phyloP scores from a whole-genome alignment of 129 eudicot genomes.

The Saposhnikovia divaricata region DNA sequence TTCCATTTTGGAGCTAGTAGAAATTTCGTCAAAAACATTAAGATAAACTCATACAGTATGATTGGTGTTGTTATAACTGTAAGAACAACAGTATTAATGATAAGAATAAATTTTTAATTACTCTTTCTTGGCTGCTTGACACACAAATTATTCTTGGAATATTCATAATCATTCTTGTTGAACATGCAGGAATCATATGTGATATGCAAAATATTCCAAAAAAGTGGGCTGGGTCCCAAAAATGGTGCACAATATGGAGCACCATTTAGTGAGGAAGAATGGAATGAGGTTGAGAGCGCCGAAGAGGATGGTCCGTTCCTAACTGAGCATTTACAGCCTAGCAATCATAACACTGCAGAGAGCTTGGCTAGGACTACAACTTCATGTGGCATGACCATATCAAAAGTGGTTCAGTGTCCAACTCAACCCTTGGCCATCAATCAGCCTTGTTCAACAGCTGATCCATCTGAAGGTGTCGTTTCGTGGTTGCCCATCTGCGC shows the following conservation, averaged over 20 bases:
- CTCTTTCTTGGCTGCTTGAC: neutral
- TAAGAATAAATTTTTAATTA: no score
- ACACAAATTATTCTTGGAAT: neutral
- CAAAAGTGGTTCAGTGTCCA: neutral
- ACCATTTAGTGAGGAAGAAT: conserved; percentile 65
- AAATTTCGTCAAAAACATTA: neutral
- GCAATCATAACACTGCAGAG: neutral
- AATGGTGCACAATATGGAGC: conserved; percentile 79
- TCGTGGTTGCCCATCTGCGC: neutral
- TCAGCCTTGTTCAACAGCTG: neutral
- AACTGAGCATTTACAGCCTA: neutral
- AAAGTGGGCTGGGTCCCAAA: conserved; percentile 69
- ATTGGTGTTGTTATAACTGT: neutral
- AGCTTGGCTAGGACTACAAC: neutral
- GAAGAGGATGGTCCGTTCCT: neutral
- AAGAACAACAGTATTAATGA: neutral
- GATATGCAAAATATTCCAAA: conserved; percentile 53
- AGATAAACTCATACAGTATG: neutral
- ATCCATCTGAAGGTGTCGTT: neutral
- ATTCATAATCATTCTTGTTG: neutral
- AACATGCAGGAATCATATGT: conserved; percentile 52
- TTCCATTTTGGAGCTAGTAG: neutral
- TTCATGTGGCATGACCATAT: neutral
- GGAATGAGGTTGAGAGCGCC: conserved; percentile 33
- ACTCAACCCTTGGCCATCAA: neutral